Percentiles rank a stretch among this genome's conserved stretches.
Evolutionary conservation across 2,329 filamentous ascomycete genomes (phyloP).

Genomic region (Chalara sp.): DNA sequence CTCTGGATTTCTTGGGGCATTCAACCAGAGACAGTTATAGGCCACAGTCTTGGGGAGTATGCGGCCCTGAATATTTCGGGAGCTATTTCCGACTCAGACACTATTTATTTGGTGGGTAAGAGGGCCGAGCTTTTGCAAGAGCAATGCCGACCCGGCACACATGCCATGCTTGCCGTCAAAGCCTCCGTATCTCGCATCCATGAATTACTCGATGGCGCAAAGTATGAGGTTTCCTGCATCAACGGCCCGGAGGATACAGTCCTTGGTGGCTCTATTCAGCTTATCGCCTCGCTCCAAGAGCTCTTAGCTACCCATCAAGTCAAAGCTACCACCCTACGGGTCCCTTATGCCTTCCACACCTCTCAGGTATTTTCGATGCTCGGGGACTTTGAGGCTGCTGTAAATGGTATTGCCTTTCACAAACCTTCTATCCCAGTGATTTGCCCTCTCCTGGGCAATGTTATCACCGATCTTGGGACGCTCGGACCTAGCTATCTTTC

Average conservation of each 20-base stretch:
- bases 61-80: slow-evolving; percentile 64
- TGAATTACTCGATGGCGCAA: slow-evolving; percentile 1
- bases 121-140: slow-evolving; percentile 58
- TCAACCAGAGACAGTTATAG: slow-evolving; percentile 45
- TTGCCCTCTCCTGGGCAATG: slow-evolving; percentile 57
- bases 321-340: slow-evolving; percentile 53
- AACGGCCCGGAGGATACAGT: slow-evolving; percentile 72
- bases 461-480: slow-evolving; percentile 48
- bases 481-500: slow-evolving; percentile 57
- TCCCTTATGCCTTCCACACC: slow-evolving; percentile 62
- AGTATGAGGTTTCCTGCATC: slow-evolving; percentile 53
- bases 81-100: slow-evolving; percentile 62
- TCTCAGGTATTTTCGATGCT: slow-evolving; percentile 57
- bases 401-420: slow-evolving; percentile 45
- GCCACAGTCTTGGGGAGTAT: slow-evolving; percentile 67
- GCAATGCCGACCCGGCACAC: slow-evolving; percentile 56
- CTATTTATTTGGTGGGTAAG: slow-evolving; percentile 62
- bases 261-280: slow-evolving; percentile 49
- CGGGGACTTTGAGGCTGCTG: slow-evolving; percentile 47
- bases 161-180: slow-evolving; percentile 56
- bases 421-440: slow-evolving; percentile 54
- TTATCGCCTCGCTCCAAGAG: slow-evolving; percentile 43
- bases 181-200: slow-evolving; percentile 17
- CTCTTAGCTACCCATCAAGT: slow-evolving; percentile 43
- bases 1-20: slow-evolving; percentile 51